Evolutionary conservation across 2,329 filamentous ascomycete genomes (phyloP).

Genomic region (Ceratocystiopsis minuta): DNA sequence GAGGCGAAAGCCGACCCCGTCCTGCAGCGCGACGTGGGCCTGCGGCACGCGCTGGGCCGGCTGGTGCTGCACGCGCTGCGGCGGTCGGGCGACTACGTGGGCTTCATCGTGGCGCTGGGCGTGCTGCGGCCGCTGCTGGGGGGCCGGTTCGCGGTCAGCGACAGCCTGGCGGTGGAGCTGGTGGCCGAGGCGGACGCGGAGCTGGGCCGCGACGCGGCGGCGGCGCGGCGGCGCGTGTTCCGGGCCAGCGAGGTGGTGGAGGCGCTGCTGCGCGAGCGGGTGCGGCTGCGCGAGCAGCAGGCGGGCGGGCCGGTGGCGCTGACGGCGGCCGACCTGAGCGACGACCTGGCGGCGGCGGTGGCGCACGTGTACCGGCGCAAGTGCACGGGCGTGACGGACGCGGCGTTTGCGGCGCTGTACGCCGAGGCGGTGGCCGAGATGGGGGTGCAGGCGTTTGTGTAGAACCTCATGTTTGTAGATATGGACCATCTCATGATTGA

Average conservation of each 20-base stretch:
- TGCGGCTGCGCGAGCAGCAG: neutral
- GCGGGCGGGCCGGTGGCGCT: neutral
- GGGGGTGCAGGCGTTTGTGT: constrained; percentile 12
- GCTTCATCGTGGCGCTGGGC: constrained; percentile 25
- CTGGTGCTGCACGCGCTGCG: constrained; percentile 21
- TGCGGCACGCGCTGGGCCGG: constrained; percentile 13
- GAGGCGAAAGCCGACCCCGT: constrained; percentile 5
- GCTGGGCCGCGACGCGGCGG: constrained; percentile 8
- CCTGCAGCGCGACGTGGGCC: no score
- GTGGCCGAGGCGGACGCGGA: constrained; percentile 11
- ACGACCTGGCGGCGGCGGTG: constrained; percentile 12
- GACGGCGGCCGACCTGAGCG: constrained; percentile 9
- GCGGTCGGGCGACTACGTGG: constrained; percentile 26
- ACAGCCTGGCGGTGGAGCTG: constrained; percentile 17
- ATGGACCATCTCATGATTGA: neutral
- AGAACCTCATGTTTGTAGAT: neutral
- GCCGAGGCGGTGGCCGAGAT: constrained; percentile 13
- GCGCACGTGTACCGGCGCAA: constrained; percentile 10
- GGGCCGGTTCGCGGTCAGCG: neutral
- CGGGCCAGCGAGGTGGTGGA: constrained; percentile 13
- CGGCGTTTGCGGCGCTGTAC: constrained; percentile 9
- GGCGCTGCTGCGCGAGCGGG: constrained; percentile 8
- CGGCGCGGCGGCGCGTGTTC: constrained; percentile 13
- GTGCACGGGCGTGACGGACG: constrained; percentile 5
- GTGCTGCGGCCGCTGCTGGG: constrained; percentile 14